phyloP scores from a whole-genome alignment of 2,329 filamentous ascomycete genomes.

The Dactylonectria estremocensis region DNA sequence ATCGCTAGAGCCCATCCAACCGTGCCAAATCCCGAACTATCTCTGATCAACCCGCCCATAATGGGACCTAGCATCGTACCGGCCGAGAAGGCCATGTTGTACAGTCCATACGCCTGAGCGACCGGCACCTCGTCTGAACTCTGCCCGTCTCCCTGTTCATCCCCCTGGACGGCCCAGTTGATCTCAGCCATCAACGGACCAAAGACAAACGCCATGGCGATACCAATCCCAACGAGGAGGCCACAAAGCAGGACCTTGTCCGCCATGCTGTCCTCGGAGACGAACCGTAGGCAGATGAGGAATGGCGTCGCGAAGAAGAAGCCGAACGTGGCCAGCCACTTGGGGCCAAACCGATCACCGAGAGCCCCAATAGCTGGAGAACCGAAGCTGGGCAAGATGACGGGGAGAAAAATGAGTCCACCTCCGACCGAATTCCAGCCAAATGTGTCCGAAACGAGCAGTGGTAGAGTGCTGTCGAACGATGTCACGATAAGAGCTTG shows the following conservation, averaged over 20 bases:
- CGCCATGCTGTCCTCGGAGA: slow-evolving; percentile 48
- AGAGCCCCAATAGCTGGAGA: slow-evolving; percentile 51
- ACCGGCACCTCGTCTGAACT: slow-evolving; percentile 47
- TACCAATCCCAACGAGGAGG: slow-evolving; percentile 50
- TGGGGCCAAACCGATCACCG: slow-evolving; percentile 54
- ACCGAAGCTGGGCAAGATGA: slow-evolving; percentile 51
- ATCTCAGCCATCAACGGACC: slow-evolving; percentile 56
- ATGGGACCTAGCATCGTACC: slow-evolving; percentile 53
- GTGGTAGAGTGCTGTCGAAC: slow-evolving; percentile 54
- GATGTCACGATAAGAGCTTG: slow-evolving; percentile 52
- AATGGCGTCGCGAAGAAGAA: slow-evolving; percentile 54
- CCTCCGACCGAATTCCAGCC: slow-evolving; percentile 53
- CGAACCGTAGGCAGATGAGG: slow-evolving; percentile 53
- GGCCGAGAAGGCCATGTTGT: slow-evolving; percentile 54
- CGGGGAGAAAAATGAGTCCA: slow-evolving; percentile 54
- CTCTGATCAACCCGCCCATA: slow-evolving; percentile 54
- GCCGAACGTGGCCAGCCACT: slow-evolving; percentile 53
- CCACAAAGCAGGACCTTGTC: slow-evolving; percentile 53
- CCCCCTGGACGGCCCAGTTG: slow-evolving; percentile 50
- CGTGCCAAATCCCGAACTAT: slow-evolving; percentile 52
- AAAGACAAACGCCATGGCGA: slow-evolving; percentile 51
- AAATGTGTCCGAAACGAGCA: slow-evolving; percentile 50
- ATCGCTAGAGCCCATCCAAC: slow-evolving; percentile 53
- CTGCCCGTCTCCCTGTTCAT: slow-evolving; percentile 41
- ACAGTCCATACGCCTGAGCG: slow-evolving; percentile 55